Base-by-base conservation (phyloP, 192 early-diverging fungal species). In the Podila epigama region DNA sequence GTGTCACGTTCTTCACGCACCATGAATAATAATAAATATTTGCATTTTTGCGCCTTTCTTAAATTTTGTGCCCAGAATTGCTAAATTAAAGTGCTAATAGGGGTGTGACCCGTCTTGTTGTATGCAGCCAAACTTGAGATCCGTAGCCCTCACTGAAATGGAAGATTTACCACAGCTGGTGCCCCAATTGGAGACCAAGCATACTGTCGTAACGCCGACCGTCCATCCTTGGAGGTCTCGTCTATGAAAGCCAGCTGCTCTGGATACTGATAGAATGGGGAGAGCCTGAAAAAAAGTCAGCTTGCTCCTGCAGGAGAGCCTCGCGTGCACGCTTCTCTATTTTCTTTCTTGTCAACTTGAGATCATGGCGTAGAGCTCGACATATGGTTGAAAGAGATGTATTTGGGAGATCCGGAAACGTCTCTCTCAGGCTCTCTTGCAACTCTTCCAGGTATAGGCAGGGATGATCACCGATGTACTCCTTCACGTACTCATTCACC, bases 391-490 rank as follows among this genome's bases (percentile, higher is more conserved):
- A 37, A 3, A 55, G 12, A 0, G 63, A 65, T 18, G 32, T 22
- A 42, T 20, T 65, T 1, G 33, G 8, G 0, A 31, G 32, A 2
- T 4, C 28, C 25, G 51, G 34, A 27, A 53, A 53, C 5, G 11
- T 20, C 16, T 63, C 61, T 33, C 27, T 12, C 10, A 48, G 13
- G 9, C 12, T 12, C 28, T 33, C 44, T 51, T 51, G 48, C 51
- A 63, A 36, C 29, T 64, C 62, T 36, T 64, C 62, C 15, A 64
- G n/a, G 13, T 52, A 64, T 22, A 64, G 54, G 20, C 51, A 54
- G 3, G 62, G 62, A 33, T 64, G 51, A 1, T 54, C 22, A 8
- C 9, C 20, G 7, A 34, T 33, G 28, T 64, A 64, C 5, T 32
- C 37, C 16, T 11, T n/a, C 11, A 59, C 18, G 27, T 20, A 39